Evolutionary conservation across 2,329 filamentous ascomycete genomes (phyloP).

Genomic region (Alternaria novae-zelandiae): DNA sequence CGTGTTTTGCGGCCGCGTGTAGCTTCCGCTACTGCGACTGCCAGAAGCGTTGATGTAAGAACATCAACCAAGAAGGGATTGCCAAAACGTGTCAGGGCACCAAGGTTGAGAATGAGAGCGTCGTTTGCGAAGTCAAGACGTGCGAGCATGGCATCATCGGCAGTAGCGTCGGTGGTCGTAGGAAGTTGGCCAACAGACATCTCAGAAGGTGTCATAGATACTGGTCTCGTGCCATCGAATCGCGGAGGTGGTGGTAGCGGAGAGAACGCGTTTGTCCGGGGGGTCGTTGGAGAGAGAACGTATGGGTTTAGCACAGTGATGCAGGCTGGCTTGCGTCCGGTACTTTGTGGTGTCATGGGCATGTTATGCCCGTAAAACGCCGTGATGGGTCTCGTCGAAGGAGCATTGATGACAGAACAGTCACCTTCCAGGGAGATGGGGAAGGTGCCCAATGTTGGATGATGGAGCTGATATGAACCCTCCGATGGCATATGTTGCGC

Average conservation of each 20-base stretch:
- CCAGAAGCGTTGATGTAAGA: conserved; percentile 50
- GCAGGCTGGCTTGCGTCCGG: conserved; percentile 34
- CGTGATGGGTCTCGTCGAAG: conserved; percentile 47
- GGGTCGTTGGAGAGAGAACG: conserved; percentile 44
- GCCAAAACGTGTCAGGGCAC: conserved; percentile 51
- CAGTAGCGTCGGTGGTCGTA: conserved; percentile 44
- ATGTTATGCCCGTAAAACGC: conserved; percentile 49
- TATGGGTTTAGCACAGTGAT: conserved; percentile 50
- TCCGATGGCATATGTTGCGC: conserved; percentile 44
- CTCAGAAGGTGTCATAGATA: conserved; percentile 41
- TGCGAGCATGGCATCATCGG: conserved; percentile 50
- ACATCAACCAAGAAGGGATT: conserved; percentile 56
- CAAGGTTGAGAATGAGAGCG: conserved; percentile 53
- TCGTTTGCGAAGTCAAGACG: conserved; percentile 53
- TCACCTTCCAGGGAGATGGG: conserved; percentile 52
- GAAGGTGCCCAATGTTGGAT: conserved; percentile 53
- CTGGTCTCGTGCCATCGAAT: conserved; percentile 29
- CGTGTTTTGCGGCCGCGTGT: conserved; percentile 35
- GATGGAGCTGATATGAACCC: conserved; percentile 54
- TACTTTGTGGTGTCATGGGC: conserved; percentile 45
- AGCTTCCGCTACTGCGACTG: conserved; percentile 55
- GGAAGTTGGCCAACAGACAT: conserved; percentile 43
- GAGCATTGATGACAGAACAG: conserved; percentile 48
- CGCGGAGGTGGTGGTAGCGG: conserved; percentile 40
- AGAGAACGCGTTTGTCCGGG: conserved; percentile 39